Conservation (phyloP, 208 protist species). For the Naegleria lovaniensis region DNA sequence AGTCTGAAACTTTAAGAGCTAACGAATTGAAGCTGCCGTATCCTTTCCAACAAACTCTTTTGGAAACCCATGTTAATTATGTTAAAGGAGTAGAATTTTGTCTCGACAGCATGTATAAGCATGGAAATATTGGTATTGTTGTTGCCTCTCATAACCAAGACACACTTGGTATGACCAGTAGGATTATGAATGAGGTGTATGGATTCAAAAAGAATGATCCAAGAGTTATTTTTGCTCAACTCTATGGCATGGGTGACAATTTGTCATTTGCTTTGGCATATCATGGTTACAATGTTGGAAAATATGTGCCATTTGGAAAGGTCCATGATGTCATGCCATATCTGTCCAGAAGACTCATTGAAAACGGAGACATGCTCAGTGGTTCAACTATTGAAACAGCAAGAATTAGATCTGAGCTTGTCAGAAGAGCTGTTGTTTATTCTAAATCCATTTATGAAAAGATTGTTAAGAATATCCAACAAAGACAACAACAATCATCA, state of each 20-base stretch:
- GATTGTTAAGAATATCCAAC: background rate
- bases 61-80: conserved; percentile 83
- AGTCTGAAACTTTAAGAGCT: conserved; percentile 68
- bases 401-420: background rate
- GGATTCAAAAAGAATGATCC: conserved; percentile 38
- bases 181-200: conserved; percentile 52
- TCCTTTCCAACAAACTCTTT: conserved; percentile 77
- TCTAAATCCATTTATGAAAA: background rate
- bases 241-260: conserved; percentile 91
- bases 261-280: conserved; percentile 79
- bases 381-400: conserved; percentile 31
- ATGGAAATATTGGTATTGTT: conserved; percentile 55
- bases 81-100: conserved; percentile 57
- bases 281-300: conserved; percentile 70
- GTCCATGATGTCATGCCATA: conserved; percentile 90
- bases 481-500: background rate
- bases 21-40: conserved; percentile 63
- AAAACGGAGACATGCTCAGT: conserved; percentile 65
- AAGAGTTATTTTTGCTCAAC: conserved; percentile 80
- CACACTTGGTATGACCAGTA: conserved; percentile 63
- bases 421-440: background rate
- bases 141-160: conserved; percentile 86
- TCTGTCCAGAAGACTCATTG: conserved; percentile 81
- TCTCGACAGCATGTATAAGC: conserved; percentile 50
- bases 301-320: conserved; percentile 93